Conservation (phyloP, 192 early-diverging fungal species). For the Backusella macrospora region DNA sequence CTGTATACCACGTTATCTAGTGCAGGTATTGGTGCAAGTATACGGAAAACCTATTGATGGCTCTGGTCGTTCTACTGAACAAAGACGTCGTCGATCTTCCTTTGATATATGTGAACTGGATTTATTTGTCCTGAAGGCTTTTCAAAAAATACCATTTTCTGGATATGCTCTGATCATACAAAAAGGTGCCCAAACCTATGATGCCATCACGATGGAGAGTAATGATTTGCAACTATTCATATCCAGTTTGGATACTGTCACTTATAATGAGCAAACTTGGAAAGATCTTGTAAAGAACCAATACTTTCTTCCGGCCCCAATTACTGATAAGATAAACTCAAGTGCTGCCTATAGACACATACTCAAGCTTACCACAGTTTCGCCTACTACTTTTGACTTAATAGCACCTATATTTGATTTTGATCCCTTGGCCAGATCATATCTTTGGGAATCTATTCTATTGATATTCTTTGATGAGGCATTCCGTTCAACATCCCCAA, state of each 20-base stretch:
- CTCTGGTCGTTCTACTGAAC: not conserved
- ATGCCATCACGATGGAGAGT: not conserved
- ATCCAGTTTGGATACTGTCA: not conserved
- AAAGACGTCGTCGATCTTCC: slow-evolving; percentile 7
- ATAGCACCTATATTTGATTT: slow-evolving; percentile 16
- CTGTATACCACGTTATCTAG: slow-evolving; percentile 17
- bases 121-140: not conserved
- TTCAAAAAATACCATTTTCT: slow-evolving; percentile 4
- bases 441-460: slow-evolving; percentile 11
- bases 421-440: slow-evolving; percentile 3
- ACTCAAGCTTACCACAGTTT: not conserved
- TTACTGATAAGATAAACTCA: not conserved
- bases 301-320: not conserved
- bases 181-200: not conserved
- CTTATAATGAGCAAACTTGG: not conserved
- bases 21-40: slow-evolving; percentile 20
- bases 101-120: slow-evolving; percentile 2
- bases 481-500: not conserved
- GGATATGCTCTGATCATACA: slow-evolving; percentile 5
- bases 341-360: not conserved
- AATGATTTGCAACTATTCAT: slow-evolving; percentile 3
- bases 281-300: not conserved
- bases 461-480: slow-evolving; percentile 14
- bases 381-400: not conserved
- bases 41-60: not conserved